A percentile compares a stretch with the other conserved stretches of the same genome.
Conservation (phyloP, 1,139 yeast genomes). For the Geotrichum cucujoidarum region DNA sequence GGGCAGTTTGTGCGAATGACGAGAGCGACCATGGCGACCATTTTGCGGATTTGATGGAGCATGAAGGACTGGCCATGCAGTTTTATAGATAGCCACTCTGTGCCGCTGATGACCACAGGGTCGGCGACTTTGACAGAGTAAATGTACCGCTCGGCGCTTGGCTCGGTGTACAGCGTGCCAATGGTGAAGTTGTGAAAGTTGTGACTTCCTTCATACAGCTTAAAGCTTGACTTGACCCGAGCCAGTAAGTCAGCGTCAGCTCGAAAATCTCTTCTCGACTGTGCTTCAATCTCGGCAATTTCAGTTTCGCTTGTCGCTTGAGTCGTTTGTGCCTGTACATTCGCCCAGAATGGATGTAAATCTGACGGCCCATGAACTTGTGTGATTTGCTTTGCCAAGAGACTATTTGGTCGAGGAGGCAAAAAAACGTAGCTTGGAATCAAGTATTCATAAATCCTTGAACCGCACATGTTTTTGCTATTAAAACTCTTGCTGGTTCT, state of each 20-base stretch:
- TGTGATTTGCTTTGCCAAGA: constrained; percentile 6
- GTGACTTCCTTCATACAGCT: constrained; percentile 76
- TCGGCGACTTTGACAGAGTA: constrained; percentile 74
- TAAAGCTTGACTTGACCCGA: constrained; percentile 60
- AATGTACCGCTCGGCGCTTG: constrained; percentile 79
- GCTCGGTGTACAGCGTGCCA: constrained; percentile 78
- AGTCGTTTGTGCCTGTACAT: constrained; percentile 28
- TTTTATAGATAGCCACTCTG: constrained; percentile 94
- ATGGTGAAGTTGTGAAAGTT: constrained; percentile 93
- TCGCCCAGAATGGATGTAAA: constrained; percentile 22
- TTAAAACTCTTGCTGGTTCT: constrained; percentile 89
- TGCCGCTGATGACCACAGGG: constrained; percentile 85
- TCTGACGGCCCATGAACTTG: constrained; percentile 14
- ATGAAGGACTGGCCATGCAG: constrained; percentile 97
- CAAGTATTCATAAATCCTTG: constrained; percentile 87
- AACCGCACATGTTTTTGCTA: constrained; percentile 90
- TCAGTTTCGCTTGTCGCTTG: constrained; percentile 31
- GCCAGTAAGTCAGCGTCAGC: constrained; percentile 57
- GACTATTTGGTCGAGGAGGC: constrained; percentile 67
- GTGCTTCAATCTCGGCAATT: constrained; percentile 63
- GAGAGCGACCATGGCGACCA: constrained; percentile 92
- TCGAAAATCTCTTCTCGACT: constrained; percentile 63
- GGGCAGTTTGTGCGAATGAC: constrained; percentile 85
- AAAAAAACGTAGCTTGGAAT: constrained; percentile 84
- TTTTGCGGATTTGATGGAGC: constrained; percentile 96